Evolutionary conservation across 2,329 filamentous ascomycete genomes (phyloP).

Genomic region (Colletotrichum chlorophyti): DNA sequence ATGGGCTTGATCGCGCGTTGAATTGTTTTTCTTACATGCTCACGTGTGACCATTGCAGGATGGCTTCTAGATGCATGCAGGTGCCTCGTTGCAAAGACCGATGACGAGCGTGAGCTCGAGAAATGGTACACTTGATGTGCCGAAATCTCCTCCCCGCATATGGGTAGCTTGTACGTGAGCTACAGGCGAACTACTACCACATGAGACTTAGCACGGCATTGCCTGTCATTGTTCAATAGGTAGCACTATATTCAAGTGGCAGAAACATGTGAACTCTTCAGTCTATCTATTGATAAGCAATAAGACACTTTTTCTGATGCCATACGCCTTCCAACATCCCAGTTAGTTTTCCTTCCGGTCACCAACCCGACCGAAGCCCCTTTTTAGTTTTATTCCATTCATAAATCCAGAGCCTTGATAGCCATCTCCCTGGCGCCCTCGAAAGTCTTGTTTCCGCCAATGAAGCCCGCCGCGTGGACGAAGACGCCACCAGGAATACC

Average conservation of each 20-base stretch:
- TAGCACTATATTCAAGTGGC: too few species aligned
- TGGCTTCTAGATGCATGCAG: too few species aligned
- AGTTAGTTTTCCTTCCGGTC: background rate
- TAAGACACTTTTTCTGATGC: slow-evolving; percentile 24
- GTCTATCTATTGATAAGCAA: slow-evolving; percentile 25
- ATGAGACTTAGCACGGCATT: too few species aligned
- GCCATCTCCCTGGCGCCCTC: slow-evolving; percentile 91
- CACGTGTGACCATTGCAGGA: too few species aligned
- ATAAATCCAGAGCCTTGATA: slow-evolving; percentile 66
- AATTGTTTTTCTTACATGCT: background rate
- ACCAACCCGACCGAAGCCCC: background rate
- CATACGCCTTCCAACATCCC: slow-evolving; percentile 20
- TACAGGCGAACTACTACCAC: too few species aligned
- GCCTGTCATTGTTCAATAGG: too few species aligned
- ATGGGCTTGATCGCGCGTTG: background rate
- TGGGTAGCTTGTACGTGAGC: too few species aligned
- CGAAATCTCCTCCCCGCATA: too few species aligned
- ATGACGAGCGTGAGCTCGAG: too few species aligned
- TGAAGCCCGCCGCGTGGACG: slow-evolving; percentile 93
- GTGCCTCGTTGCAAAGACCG: too few species aligned
- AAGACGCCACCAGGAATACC: slow-evolving; percentile 82
- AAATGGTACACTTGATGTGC: too few species aligned
- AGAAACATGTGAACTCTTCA: background rate
- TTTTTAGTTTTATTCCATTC: too few species aligned
- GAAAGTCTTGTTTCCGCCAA: slow-evolving; percentile 91